Evolutionary conservation across 192 early-diverging fungal genomes (phyloP).

Genomic region (Phlyctochytrium arcticum): DNA sequence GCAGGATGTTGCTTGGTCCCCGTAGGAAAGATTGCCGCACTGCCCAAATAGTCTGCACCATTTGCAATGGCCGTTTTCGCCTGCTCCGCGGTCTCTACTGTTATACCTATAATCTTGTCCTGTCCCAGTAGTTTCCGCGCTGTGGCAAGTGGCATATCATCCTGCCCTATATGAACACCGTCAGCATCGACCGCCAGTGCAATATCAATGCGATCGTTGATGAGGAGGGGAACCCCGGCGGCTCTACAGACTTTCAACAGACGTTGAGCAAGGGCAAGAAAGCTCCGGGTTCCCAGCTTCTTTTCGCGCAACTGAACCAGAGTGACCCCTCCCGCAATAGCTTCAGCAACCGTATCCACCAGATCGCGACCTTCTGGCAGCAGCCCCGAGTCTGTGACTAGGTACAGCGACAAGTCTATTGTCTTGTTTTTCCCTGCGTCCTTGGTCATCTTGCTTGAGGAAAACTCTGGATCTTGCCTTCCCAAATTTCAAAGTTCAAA

Average conservation of each 20-base stretch:
- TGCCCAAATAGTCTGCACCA: slow-evolving; percentile 81
- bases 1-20: slow-evolving; percentile 60
- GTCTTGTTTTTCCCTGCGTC: no score
- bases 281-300: slow-evolving; percentile 59
- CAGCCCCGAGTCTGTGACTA: slow-evolving; percentile 76
- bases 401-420: slow-evolving; percentile 57
- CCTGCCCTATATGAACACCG: slow-evolving; percentile 85
- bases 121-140: slow-evolving; percentile 67
- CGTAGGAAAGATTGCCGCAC: slow-evolving; percentile 71
- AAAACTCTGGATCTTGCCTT: no score
- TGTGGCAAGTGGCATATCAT: slow-evolving; percentile 69
- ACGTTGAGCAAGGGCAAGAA: slow-evolving; percentile 54
- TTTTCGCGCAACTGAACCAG: slow-evolving; percentile 87
- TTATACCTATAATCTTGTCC: slow-evolving; percentile 80
- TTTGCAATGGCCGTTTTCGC: slow-evolving; percentile 54
- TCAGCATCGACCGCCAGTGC: slow-evolving; percentile 80
- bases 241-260: slow-evolving; percentile 53
- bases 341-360: slow-evolving; percentile 51
- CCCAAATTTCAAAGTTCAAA: no score
- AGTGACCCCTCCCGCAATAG: slow-evolving; percentile 73
- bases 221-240: slow-evolving; percentile 67
- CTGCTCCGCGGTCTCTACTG: slow-evolving; percentile 60
- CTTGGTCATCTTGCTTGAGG: no score
- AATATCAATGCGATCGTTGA: slow-evolving; percentile 85
- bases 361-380: slow-evolving; percentile 56